Percentiles rank a stretch among this genome's conserved stretches.
Conservation (phyloP, 1,139 yeast genomes). For the Sugiyamaella japonica region DNA sequence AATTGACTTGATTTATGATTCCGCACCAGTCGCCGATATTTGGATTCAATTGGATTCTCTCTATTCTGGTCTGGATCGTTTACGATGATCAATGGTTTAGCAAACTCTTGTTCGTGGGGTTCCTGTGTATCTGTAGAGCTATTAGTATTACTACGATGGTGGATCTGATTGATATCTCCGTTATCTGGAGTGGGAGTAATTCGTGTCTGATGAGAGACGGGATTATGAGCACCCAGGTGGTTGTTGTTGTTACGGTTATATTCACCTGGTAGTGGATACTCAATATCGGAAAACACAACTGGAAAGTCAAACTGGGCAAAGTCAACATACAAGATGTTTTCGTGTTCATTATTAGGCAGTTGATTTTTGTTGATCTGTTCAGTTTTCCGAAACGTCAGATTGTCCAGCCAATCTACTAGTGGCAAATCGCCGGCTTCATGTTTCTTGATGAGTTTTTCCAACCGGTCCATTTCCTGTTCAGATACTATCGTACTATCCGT, state of each 20-base stretch:
- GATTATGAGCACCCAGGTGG: too few relatives aligned
- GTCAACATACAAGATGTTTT: slow-evolving; percentile 61
- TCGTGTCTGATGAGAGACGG: background rate
- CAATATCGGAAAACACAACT: slow-evolving; percentile 68
- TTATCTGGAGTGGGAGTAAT: background rate
- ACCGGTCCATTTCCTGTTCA: slow-evolving; percentile 39
- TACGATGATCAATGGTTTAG: slow-evolving; percentile 34
- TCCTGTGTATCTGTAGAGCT: background rate
- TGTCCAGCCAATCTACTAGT: slow-evolving; percentile 74
- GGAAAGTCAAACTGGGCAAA: slow-evolving; percentile 79
- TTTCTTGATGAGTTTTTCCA: slow-evolving; percentile 58
- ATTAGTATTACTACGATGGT: background rate
- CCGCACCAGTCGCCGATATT: slow-evolving; percentile 81
- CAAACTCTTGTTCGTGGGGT: background rate
- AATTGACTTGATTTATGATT: slow-evolving; percentile 72
- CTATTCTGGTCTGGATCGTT: slow-evolving; percentile 66
- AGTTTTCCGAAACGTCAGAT: slow-evolving; percentile 59
- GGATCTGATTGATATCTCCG: background rate
- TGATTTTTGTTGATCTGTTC: slow-evolving; percentile 46
- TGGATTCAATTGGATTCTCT: slow-evolving; percentile 83
- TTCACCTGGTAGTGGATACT: slow-evolving; percentile 40
- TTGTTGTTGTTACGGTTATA: background rate
- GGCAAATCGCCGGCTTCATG: slow-evolving; percentile 70
- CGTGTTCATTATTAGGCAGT: slow-evolving; percentile 29
- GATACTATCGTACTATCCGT: slow-evolving; percentile 37